Conservation (phyloP, 805 yeast species). For the Metschnikowia amazonensis region DNA sequence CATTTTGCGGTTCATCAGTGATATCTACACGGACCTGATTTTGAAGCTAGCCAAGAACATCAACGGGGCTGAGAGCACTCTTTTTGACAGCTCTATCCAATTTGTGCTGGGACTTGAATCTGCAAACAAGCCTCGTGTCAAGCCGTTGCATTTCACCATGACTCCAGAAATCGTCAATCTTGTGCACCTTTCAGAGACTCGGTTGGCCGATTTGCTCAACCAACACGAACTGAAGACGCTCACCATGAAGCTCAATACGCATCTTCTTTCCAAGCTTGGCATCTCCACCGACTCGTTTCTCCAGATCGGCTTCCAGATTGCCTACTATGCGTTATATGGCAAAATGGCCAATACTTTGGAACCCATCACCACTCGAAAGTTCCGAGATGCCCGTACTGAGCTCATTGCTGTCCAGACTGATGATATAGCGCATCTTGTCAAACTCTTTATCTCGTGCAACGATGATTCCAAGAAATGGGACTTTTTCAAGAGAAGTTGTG, state of each 20-base stretch:
- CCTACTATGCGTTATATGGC: slow-evolving; percentile 55
- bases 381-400: slow-evolving; percentile 67
- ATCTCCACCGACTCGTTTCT: slow-evolving; percentile 49
- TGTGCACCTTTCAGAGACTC: slow-evolving; percentile 54
- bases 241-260: slow-evolving; percentile 33
- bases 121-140: slow-evolving; percentile 34
- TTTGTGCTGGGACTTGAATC: slow-evolving; percentile 38
- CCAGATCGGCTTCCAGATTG: slow-evolving; percentile 50
- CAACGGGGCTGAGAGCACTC: slow-evolving; percentile 53
- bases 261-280: slow-evolving; percentile 36
- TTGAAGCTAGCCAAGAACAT: slow-evolving; percentile 54
- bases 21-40: slow-evolving; percentile 55
- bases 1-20: slow-evolving; percentile 52
- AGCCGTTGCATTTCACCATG: slow-evolving; percentile 30
- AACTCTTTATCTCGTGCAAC: slow-evolving; percentile 58
- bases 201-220: slow-evolving; percentile 53
- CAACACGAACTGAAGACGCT: slow-evolving; percentile 53
- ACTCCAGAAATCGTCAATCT: slow-evolving; percentile 47
- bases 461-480: slow-evolving; percentile 46
- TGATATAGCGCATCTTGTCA: slow-evolving; percentile 48
- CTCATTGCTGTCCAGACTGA: slow-evolving; percentile 63
- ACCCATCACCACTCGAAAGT: slow-evolving; percentile 64
- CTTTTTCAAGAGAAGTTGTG: slow-evolving; percentile 48
- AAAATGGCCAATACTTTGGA: slow-evolving; percentile 47
- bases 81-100: slow-evolving; percentile 37